Evolutionary conservation across 805 yeast genomes (phyloP).

Genomic region (Yarrowia sp.): DNA sequence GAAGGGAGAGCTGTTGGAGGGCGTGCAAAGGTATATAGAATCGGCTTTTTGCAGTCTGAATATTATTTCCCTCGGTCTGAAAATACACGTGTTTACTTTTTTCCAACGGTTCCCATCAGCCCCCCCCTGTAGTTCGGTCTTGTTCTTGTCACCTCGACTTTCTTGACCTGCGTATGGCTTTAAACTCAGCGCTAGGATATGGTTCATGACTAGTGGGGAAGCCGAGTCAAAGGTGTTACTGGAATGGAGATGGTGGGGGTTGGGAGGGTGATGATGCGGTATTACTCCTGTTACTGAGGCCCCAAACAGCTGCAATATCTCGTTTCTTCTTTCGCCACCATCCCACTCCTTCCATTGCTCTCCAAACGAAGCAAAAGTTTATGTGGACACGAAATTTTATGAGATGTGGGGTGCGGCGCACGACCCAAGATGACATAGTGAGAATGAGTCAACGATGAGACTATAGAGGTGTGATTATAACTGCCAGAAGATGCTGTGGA

Average conservation of each 20-base stretch:
- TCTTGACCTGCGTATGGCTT: conserved; percentile 33
- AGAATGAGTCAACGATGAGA: too few species aligned
- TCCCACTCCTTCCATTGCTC: too few species aligned
- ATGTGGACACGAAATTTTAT: conserved; percentile 31
- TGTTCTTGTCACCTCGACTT: conserved; percentile 3
- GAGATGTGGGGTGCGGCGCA: conserved; percentile 39
- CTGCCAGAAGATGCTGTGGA: too few species aligned
- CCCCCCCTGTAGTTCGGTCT: conserved; percentile 1
- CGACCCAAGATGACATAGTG: not conserved
- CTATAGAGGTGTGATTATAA: too few species aligned
- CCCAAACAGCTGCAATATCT: too few species aligned
- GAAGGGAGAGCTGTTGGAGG: not conserved
- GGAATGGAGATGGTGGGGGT: not conserved
- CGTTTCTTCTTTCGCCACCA: too few species aligned
- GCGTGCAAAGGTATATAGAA: too few species aligned
- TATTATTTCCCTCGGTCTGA: not conserved
- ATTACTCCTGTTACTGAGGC: too few species aligned
- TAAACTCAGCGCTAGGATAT: conserved; percentile 19
- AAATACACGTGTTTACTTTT: not conserved
- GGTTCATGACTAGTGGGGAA: conserved; percentile 33
- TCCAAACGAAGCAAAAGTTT: conserved; percentile 11
- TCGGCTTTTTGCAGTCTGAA: too few species aligned
- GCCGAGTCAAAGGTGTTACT: not conserved
- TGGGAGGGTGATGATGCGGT: too few species aligned
- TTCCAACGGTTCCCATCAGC: not conserved